Base-by-base conservation (phyloP, 129 eudicot genomes). In the Tagetes erecta region DNA sequence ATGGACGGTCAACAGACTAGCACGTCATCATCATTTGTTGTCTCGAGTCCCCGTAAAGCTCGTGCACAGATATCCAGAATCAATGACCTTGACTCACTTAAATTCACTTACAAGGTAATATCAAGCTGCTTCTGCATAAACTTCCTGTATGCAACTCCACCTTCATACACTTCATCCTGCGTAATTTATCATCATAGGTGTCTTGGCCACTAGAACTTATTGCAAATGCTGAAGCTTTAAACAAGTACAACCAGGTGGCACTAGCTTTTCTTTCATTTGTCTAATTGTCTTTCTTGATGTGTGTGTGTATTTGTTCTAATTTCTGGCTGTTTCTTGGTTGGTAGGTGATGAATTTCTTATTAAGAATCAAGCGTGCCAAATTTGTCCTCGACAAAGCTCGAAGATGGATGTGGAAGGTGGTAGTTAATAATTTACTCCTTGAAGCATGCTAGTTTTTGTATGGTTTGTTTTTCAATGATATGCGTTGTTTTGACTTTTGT, bases 161-260 rank as follows among this genome's bases (percentile, higher is more conserved):
- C 73, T 27, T 60, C 5, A 37, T 47, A 40, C 70, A 39, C 12
- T 74, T 76, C 55, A 40, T 84, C 34, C 37, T 63, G 70, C 63
- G 5, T 80, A 30, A 37, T 37, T 13, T 31, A n/a, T 62, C 45
- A 36, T 68, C 62, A 10, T 58, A 93, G 98, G 94, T 95, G 35
- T 71, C 97, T 36, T 95, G 97, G 99, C 99, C 99, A 8, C 97
- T 95, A 71, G 97, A 95, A 77, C 92, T 95, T 66, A 88, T 95
- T 73, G 97, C 96, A 67, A 95, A 95, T 80, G 70, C 76, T 35
- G 97, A 95, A 76, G 91, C 97, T 63, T 70, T 95, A 58, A 88
- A 85, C 85, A 91, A 95, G 84, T 95, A 95, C 81, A 95, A 95
- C 78, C 97, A 91, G 99, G 98, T 90, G 73, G 76, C 33, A 47